Evolutionary conservation across 306 rosid genomes (phyloP).

Genomic region (Vicia sativa): DNA sequence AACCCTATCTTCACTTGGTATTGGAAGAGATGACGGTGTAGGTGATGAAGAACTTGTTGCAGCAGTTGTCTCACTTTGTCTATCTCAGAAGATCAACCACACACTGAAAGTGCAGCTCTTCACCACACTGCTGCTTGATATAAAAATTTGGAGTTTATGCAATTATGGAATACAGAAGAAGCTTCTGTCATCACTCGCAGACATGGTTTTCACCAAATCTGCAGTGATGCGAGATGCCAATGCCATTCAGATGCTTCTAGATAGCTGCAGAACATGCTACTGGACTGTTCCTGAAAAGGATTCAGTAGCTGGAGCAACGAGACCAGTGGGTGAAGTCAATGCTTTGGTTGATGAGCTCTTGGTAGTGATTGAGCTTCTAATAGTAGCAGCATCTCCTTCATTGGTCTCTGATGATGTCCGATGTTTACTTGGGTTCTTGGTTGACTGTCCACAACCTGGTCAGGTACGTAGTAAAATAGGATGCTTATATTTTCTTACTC

Average conservation of each 20-base stretch:
- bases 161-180: constrained; percentile 96
- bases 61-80: constrained; percentile 87
- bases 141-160: constrained; percentile 94
- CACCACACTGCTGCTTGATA: constrained; percentile 76
- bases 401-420: constrained; percentile 77
- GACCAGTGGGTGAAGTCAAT: constrained; percentile 91
- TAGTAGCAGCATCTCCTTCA: constrained; percentile 79
- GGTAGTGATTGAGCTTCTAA: constrained; percentile 86
- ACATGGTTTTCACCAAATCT: constrained; percentile 93
- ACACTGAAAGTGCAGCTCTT: constrained; percentile 89
- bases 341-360: constrained; percentile 97
- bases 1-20: constrained; percentile 72
- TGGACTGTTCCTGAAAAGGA: constrained; percentile 87
- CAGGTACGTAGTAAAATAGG: constrained; percentile 60
- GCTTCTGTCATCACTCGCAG: constrained; percentile 97
- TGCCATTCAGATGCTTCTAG: constrained; percentile 97
- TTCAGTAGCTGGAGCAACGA: constrained; percentile 70
- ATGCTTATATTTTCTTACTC: constrained; percentile 30
- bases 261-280: constrained; percentile 92
- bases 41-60: constrained; percentile 94
- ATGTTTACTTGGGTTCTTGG: constrained; percentile 84
- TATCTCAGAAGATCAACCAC: constrained; percentile 75
- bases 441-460: constrained; percentile 91
- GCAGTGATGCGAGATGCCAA: constrained; percentile 94
- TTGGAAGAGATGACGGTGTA: constrained; percentile 69